Base-by-base conservation (phyloP, 2,329 filamentous ascomycete species). In the Talaromyces sp. region DNA sequence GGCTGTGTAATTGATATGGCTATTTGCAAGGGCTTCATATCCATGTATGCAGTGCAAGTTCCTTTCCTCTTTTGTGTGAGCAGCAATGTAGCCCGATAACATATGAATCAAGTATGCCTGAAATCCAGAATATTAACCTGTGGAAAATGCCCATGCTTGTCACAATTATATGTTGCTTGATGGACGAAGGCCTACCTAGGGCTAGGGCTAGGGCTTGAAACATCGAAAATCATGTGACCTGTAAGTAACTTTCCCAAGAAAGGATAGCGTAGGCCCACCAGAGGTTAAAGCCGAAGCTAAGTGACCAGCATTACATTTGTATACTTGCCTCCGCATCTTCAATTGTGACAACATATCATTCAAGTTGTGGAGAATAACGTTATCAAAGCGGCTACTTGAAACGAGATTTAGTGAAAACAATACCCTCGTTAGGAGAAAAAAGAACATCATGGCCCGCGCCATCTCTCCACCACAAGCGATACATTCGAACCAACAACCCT, bases 271-370 rank as follows among this genome's bases (percentile, higher is more conserved):
- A 10, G 31, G 37, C n/a, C 50, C 50, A 22, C 50, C n/a, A 14
- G 11, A 31, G 31, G 50, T 19, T 35, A 35, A 37, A 22, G 50
- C 50, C 50, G 50, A 56, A 52, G 50, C 50, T 56, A 37, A 54
- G 49, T 52, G 50, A 56, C 27, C 50, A 56, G 16, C 52, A 56
- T 56, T 56, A 56, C 33, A 33, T 56, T 37, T 56, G 33, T 56
- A 39, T 56, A 39, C 52, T 37, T 37, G 11, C n/a, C 52, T 37
- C n/a, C 33, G 37, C n/a, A 24, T 37, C 33, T 24, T 37, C 33
- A 24, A 24, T 14, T 24, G 33, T 33, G 31, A 56, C 52, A 39
- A 7, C 37, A 5, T 35, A 31, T 27, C 3, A 3, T 19, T 8
- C 31, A 54, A 22, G 31, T 16, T 31, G 27, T 5, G 10, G n/a